Percentiles rank a stretch among this genome's conserved stretches.
phyloP scores from a whole-genome alignment of 805 yeast species.

The Wickerhamomyces alni region DNA sequence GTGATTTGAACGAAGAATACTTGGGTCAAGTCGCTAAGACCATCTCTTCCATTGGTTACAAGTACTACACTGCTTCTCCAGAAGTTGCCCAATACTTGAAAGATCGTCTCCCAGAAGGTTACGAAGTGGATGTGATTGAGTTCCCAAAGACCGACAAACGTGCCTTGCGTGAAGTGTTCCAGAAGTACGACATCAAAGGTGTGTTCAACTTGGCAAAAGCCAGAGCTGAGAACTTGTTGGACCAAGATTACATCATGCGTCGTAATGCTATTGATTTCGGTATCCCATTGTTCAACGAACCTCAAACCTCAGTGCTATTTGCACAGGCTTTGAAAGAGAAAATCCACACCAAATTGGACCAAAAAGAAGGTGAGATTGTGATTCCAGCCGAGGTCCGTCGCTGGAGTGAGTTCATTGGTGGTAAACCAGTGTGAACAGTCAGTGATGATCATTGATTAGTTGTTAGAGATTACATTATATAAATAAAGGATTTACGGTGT shows the following conservation, averaged over 20 bases:
- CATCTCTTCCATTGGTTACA: constrained; percentile 71
- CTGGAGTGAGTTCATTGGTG: constrained; percentile 97
- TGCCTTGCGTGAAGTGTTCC: constrained; percentile 89
- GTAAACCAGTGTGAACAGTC: constrained; percentile 71
- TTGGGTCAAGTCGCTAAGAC: constrained; percentile 70
- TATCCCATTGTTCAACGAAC: constrained; percentile 94
- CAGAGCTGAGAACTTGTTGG: constrained; percentile 79
- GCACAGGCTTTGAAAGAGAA: constrained; percentile 76
- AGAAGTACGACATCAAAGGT: constrained; percentile 72
- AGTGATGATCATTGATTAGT: no score
- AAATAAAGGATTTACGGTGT: no score
- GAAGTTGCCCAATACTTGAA: constrained; percentile 67
- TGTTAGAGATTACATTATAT: no score
- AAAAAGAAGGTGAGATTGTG: constrained; percentile 39
- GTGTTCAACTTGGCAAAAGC: constrained; percentile 90
- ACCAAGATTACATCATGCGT: constrained; percentile 96
- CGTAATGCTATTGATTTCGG: constrained; percentile 98
- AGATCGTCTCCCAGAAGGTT: constrained; percentile 32
- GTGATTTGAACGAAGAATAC: constrained; percentile 69
- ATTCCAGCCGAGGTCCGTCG: constrained; percentile 85
- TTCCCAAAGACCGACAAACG: constrained; percentile 94
- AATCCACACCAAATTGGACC: constrained; percentile 47
- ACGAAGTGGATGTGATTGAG: constrained; percentile 56
- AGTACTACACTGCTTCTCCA: constrained; percentile 69
- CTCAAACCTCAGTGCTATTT: constrained; percentile 84